These are phyloP conservation scores for Pezicula neosporulosa DNA, from an alignment of 2,329 filamentous ascomycete species.

Conservation along the genomic window DNA sequence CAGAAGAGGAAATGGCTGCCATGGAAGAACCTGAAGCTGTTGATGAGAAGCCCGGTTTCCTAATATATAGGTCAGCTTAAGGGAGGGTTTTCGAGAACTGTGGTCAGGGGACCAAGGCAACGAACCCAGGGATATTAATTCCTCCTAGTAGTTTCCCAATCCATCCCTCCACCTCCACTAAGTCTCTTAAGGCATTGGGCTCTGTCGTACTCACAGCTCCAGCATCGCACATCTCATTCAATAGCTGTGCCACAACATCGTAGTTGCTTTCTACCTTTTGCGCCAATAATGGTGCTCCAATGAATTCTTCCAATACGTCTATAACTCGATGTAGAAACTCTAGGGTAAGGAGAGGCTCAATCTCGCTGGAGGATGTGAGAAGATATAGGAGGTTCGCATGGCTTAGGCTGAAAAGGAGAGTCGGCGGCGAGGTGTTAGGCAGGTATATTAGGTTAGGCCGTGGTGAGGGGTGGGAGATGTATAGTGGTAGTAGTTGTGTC, in stretches of 20 bases:
- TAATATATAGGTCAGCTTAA: conserved; percentile 5
- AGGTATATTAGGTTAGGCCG: conserved; percentile 86
- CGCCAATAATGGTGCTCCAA: conserved; percentile 81
- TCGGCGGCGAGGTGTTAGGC: conserved; percentile 76
- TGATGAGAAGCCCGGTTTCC: conserved; percentile 26
- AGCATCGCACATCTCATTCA: conserved; percentile 95
- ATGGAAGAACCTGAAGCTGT: conserved; percentile 24
- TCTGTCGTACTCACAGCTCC: conserved; percentile 89
- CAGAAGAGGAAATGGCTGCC: conserved; percentile 27
- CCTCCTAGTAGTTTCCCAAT: conserved; percentile 86
- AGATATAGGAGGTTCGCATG: conserved; percentile 87
- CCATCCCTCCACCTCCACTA: conserved; percentile 88
- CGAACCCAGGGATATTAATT: conserved; percentile 75
- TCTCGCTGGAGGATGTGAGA: conserved; percentile 79
- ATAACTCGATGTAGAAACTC: conserved; percentile 93
- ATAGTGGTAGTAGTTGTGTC: conserved; percentile 75
- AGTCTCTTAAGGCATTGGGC: conserved; percentile 84
- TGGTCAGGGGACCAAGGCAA: conserved; percentile 11
- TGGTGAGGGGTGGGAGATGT: conserved; percentile 76
- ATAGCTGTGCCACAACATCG: conserved; percentile 87
- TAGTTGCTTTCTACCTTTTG: conserved; percentile 87
- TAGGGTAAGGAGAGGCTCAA: conserved; percentile 83
- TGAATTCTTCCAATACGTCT: conserved; percentile 90
- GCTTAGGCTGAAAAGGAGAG: conserved; percentile 81
- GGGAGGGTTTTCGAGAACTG: not conserved